phyloP scores from a whole-genome alignment of 2,329 filamentous ascomycete genomes.

The Monosporascus sp. region DNA sequence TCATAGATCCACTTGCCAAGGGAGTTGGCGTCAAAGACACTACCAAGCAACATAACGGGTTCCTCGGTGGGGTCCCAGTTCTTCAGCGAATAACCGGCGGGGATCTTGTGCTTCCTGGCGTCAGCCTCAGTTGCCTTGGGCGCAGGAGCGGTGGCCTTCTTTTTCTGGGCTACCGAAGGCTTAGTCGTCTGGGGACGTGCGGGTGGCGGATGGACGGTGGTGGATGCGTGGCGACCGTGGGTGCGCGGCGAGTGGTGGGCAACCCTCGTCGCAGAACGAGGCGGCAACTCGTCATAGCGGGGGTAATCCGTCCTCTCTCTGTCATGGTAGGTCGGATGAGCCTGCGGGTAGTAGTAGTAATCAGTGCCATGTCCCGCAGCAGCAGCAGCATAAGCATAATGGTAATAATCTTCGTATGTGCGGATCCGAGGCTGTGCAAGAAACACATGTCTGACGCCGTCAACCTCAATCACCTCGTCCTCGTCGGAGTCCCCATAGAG shows the following conservation, averaged over 20 bases:
- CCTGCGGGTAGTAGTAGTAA: slow-evolving; percentile 52
- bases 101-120: slow-evolving; percentile 66
- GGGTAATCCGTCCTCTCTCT: slow-evolving; percentile 36
- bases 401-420: slow-evolving; percentile 27
- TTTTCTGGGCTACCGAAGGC: slow-evolving; percentile 37
- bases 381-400: slow-evolving; percentile 37
- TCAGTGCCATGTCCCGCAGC: slow-evolving; percentile 54
- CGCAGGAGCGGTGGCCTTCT: slow-evolving; percentile 29
- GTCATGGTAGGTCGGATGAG: slow-evolving; percentile 29
- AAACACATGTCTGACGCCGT: slow-evolving; percentile 49
- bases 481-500: slow-evolving; percentile 61
- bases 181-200: slow-evolving; percentile 49
- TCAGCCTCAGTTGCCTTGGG: slow-evolving; percentile 53
- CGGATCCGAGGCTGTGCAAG: slow-evolving; percentile 42
- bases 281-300: slow-evolving; percentile 33
- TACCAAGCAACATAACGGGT: slow-evolving; percentile 89
- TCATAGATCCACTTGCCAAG: slow-evolving; percentile 99
- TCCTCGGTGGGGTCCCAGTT: slow-evolving; percentile 96
- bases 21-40: slow-evolving; percentile 95
- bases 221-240: slow-evolving; percentile 43
- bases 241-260: slow-evolving; percentile 22
- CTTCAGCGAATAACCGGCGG: slow-evolving; percentile 87
- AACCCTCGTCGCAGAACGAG: slow-evolving; percentile 35
- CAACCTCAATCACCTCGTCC: slow-evolving; percentile 53
- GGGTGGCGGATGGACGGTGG: slow-evolving; percentile 28